A percentile compares a stretch with the other conserved stretches of the same genome.
Conservation (phyloP, 1,139 yeast species). For the Debaryomyces udenii region DNA sequence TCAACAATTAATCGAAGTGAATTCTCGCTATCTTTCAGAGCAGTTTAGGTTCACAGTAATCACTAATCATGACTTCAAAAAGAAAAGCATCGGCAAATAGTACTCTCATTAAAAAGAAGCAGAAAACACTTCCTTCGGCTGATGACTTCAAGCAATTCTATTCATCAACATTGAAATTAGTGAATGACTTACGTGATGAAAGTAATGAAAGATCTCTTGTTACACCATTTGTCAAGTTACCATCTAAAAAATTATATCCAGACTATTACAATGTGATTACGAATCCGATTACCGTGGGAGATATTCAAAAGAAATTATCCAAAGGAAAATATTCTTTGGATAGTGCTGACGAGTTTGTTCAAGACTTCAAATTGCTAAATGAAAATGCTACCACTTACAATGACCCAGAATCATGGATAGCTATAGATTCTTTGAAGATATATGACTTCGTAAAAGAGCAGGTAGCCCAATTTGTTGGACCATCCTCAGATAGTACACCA, state of each 20-base stretch:
- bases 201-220: conserved; percentile 39
- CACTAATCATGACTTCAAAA: conserved; percentile 28
- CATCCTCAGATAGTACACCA: conserved; percentile 8
- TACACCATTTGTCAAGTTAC: conserved; percentile 66
- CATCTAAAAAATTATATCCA: conserved; percentile 75
- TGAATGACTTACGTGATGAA: conserved; percentile 34
- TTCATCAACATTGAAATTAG: conserved; percentile 27
- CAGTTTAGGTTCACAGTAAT: not conserved
- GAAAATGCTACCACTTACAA: conserved; percentile 67
- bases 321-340: conserved; percentile 34
- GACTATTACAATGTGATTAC: conserved; percentile 73
- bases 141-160: conserved; percentile 33
- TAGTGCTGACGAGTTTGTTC: conserved; percentile 44
- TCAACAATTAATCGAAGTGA: too few relatives aligned
- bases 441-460: conserved; percentile 47
- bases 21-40: too few relatives aligned
- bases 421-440: conserved; percentile 52
- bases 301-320: conserved; percentile 54
- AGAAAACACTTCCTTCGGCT: conserved; percentile 20
- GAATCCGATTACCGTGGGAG: conserved; percentile 69
- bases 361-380: conserved; percentile 58
- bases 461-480: conserved; percentile 30
- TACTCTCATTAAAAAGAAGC: conserved; percentile 16
- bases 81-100: conserved; percentile 28
- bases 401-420: conserved; percentile 64